A percentile compares a stretch with the other conserved stretches of the same genome.
Evolutionary conservation across 2,329 filamentous ascomycete species (phyloP).

Genomic region (Clonostachys byssicola): DNA sequence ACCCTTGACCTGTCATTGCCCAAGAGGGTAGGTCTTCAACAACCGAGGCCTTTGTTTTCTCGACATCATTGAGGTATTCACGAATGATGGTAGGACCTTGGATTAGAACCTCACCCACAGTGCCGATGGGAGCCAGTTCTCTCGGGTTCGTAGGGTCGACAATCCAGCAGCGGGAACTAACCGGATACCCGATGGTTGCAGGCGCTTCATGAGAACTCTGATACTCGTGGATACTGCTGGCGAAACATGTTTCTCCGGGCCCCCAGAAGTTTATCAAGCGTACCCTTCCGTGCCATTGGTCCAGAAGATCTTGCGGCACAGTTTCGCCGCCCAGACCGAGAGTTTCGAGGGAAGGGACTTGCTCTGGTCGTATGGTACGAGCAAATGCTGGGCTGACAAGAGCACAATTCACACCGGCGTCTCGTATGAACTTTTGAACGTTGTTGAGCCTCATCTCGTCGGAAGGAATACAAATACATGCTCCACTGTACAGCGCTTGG

Average conservation of each 20-base stretch:
- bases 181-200: slow-evolving; percentile 4
- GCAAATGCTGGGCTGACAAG: slow-evolving; percentile 7
- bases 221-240: slow-evolving; percentile 4
- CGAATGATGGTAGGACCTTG: slow-evolving; percentile 14
- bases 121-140: slow-evolving; percentile 14
- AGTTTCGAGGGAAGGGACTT: slow-evolving; percentile 3
- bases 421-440: background rate
- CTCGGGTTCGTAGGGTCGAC: slow-evolving; percentile 19
- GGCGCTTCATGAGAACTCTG: background rate
- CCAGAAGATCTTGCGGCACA: slow-evolving; percentile 2
- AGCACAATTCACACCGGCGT: slow-evolving; percentile 3
- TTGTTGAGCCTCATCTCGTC: background rate
- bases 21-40: slow-evolving; percentile 22
- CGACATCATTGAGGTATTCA: slow-evolving; percentile 12
- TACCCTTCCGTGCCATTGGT: slow-evolving; percentile 3
- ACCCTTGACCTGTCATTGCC: background rate
- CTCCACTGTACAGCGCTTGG: slow-evolving; percentile 10
- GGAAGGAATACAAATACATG: slow-evolving; percentile 3
- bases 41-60: slow-evolving; percentile 16
- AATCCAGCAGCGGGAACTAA: slow-evolving; percentile 15
- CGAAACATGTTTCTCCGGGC: background rate
- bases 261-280: slow-evolving; percentile 2
- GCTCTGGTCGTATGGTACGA: slow-evolving; percentile 1
- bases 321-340: slow-evolving; percentile 6
- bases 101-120: slow-evolving; percentile 16